Conservation (phyloP, 306 rosid species). For the Vicia faba region DNA sequence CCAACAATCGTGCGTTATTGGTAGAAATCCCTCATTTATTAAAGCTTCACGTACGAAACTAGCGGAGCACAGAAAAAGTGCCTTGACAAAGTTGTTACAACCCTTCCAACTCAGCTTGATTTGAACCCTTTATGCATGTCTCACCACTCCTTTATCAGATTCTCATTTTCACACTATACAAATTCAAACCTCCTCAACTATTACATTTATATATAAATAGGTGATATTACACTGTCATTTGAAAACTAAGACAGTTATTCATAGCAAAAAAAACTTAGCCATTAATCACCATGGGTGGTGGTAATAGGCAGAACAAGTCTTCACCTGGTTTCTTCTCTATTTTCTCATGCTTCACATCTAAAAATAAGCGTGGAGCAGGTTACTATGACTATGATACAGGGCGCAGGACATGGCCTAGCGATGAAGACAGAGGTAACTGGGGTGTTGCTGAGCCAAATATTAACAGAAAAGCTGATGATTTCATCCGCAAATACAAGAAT, state of each 20-base stretch:
- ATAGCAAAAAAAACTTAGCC: background rate
- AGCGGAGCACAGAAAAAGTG: conserved; percentile 42
- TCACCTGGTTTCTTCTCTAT: conserved; percentile 52
- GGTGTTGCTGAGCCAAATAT: conserved; percentile 64
- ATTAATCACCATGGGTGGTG: conserved; percentile 46
- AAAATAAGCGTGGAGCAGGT: conserved; percentile 37
- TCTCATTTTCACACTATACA: conserved; percentile 11
- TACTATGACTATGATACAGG: conserved; percentile 33
- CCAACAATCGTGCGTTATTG: conserved; percentile 35
- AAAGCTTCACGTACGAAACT: conserved; percentile 38
- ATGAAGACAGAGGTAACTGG: conserved; percentile 53
- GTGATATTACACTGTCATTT: background rate
- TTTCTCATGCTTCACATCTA: conserved; percentile 51
- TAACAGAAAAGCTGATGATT: conserved; percentile 57
- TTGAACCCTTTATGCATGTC: conserved; percentile 34
- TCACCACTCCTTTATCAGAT: conserved; percentile 26
- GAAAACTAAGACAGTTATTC: conserved; percentile 7
- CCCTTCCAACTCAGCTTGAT: conserved; percentile 14
- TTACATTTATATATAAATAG: conserved; percentile 6
- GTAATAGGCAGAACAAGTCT: conserved; percentile 43
- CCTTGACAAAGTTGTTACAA: conserved; percentile 28
- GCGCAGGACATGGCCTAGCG: conserved; percentile 57
- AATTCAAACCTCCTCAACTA: no score
- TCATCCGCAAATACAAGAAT: conserved; percentile 45
- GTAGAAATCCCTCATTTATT: conserved; percentile 7